Base-by-base conservation (phyloP, 2,329 filamentous ascomycete genomes). In the Fusarium burgessii region DNA sequence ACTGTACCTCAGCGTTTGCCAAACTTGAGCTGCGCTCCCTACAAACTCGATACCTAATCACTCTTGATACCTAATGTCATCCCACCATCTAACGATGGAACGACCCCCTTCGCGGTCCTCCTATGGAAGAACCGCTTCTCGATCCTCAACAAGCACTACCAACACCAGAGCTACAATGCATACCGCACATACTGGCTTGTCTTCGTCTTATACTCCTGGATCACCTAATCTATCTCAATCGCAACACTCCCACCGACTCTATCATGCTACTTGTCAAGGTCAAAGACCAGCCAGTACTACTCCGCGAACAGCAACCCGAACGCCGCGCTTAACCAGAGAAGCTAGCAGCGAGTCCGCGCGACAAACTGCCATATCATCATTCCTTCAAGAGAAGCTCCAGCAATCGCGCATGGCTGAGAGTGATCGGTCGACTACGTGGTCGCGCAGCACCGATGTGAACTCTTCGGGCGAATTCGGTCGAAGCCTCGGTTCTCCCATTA, bases 301-400 rank as follows among this genome's bases (percentile, higher is more conserved):
- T 10, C 80, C 82, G 14, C 80, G 82, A 29, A 78, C 82, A 3
- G 77, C 77, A 7, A 81, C 83, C 3, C 80, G 80, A 58, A 80
- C 80, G 23, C 83, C 84, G 7, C 80, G 79, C 38, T 68, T 84
- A n/a, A 82, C 83, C 14, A 79, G 82, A 68, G 81, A 84, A 62
- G 77, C 80, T 20, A 81, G 80, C 41, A 78, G 79, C 33, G 85
- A 87, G 23, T 78, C 81, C 6, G 70, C 77, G 7, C 81, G 81
- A 18, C 82, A 81, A 45, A 77, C 78, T 29, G 80, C 82, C 1
- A 78, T 85, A 17, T 89, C 88, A 0, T 83, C 80, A 18, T 86
- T 88, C 54, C 79, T 90, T 5, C 87, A 88, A 49, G 87, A 89
- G 74, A 85, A 83, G 66, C 78, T 90, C n/a, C 83, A 85, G 50